phyloP scores from a whole-genome alignment of 495 filamentous ascomycete genomes.

The Cladorrhinum samala region DNA sequence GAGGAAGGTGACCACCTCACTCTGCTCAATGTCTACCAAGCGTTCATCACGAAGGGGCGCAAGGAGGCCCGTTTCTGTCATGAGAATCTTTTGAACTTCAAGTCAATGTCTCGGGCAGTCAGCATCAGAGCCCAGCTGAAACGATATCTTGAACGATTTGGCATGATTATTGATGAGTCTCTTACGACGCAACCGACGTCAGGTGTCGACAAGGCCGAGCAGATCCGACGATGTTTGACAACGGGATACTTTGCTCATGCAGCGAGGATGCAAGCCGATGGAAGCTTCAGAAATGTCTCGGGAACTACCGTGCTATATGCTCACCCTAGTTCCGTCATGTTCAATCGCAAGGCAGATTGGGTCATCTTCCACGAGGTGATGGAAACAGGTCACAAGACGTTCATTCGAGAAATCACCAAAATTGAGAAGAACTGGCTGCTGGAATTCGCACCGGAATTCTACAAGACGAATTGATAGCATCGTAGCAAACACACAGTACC shows the following conservation, averaged over 20 bases:
- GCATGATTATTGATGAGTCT: constrained; percentile 61
- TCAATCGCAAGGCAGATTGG: constrained; percentile 97
- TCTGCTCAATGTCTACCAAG: constrained; percentile 86
- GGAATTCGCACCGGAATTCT: constrained; percentile 84
- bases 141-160: constrained; percentile 81
- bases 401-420: constrained; percentile 84
- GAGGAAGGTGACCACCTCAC: constrained; percentile 96
- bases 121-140: constrained; percentile 82
- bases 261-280: constrained; percentile 92
- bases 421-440: constrained; percentile 87
- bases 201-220: constrained; percentile 51
- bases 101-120: constrained; percentile 72
- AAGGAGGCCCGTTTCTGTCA: constrained; percentile 84
- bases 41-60: constrained; percentile 78
- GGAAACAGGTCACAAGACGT: constrained; percentile 85
- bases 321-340: constrained; percentile 91
- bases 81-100: constrained; percentile 81
- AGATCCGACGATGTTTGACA: constrained; percentile 80
- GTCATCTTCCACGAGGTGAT: constrained; percentile 94
- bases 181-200: constrained; percentile 16
- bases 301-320: constrained; percentile 71
- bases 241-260: constrained; percentile 93
- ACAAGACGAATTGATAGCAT: constrained; percentile 44
- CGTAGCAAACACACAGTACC: neutral
- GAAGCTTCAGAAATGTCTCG: constrained; percentile 75